Conservation (phyloP, 1,284 basidiomycete genomes). For the Tilletia indica region DNA sequence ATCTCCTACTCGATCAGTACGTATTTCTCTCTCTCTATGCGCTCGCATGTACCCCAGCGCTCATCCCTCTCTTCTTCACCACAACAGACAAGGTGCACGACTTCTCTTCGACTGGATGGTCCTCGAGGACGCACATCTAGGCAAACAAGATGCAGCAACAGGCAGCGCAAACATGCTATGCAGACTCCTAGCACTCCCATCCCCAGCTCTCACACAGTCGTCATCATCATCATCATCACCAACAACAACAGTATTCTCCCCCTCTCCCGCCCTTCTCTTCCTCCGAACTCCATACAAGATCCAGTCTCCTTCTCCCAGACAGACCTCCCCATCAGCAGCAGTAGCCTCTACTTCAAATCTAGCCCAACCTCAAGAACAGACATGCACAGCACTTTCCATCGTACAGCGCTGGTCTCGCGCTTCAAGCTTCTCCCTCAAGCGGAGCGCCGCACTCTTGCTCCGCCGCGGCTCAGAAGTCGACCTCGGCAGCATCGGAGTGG, state of each 20-base stretch:
- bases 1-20: background rate
- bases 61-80: background rate
- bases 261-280: background rate
- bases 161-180: background rate
- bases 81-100: background rate
- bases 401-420: background rate
- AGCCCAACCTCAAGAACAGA: background rate
- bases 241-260: background rate
- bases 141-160: background rate
- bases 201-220: background rate
- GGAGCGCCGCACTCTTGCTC: background rate
- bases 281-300: background rate
- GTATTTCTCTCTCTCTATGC: background rate
- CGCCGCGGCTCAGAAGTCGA: background rate
- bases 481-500: background rate
- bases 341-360: background rate
- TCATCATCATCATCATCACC: background rate
- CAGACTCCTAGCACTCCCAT: background rate
- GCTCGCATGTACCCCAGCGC: background rate
- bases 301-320: no score
- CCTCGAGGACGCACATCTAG: background rate
- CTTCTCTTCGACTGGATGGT: constrained; percentile 6
- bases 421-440: constrained; percentile 3
- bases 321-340: background rate
- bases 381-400: background rate